Base-by-base conservation (phyloP, 2,329 filamentous ascomycete species). In the Metarhizium album region DNA sequence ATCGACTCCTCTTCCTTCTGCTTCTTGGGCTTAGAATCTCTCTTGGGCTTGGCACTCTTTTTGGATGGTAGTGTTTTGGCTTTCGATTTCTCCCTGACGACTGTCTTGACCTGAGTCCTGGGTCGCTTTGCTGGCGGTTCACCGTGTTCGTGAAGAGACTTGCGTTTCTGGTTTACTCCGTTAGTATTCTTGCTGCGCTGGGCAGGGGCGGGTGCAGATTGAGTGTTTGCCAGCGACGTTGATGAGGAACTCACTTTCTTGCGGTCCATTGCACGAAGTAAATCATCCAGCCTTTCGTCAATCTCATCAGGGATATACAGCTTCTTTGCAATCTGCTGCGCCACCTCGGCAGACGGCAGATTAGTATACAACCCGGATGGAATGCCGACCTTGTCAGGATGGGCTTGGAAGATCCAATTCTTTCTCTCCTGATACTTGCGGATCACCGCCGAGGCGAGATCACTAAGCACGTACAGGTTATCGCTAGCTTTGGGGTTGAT, bases 361-460 rank as follows among this genome's bases (percentile, higher is more conserved):
- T 82, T 74, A 16, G 78, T 77, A 66, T 93, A 97, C 16, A 97
- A 75, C 1, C 86, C 86, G 27, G 80, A 78, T 0, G 93, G 90
- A 52, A 97, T 70, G 16, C 86, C 83, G 53, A 93, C 78, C 67
- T 94, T 94, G 42, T 80, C 82, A 0, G 90, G 81, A 66, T 84
- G 94, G 1, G 87, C 84, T 62, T 93, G 86, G 63, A 97, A 84
- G 42, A 80, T 84, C 84, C 91, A 96, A 42, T 83, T 84, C 62
- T 87, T 87, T 58, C 84, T 79, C 55, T 95, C 90, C 64, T 93
- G 87, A 75, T 87, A 98, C 58, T 85, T 84, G 46, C 88, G 81
- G 53, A 96, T 85, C 13, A 91, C 77, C 3, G 83, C 79, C 66
- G 93, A 87, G 0, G 90, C 82, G 9, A 98, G 77, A 66, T 98